Evolutionary conservation across 1,284 basidiomycete genomes (phyloP), one percentile per base, ranked within the genome.

Genomic region (Sutorius eximius): DNA sequence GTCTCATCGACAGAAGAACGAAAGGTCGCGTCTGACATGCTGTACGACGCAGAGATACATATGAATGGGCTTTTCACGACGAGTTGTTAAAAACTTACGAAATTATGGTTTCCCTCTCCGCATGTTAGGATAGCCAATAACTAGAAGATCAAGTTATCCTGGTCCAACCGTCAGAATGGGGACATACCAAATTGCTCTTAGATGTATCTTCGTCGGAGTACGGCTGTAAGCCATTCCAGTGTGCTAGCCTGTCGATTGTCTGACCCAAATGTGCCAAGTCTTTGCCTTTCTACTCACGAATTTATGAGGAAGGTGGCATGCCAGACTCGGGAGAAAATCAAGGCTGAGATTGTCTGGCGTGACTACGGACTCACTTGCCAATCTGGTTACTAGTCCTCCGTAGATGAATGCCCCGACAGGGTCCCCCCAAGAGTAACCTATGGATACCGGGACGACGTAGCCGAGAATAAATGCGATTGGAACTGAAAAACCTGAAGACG

Each of bases 141-240:
- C 56, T 57, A n/a, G n/a, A 40, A 30, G 30, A 34, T 44, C 18
- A 11, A 8, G 22, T 55, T 29, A 59, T 48, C 10, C 16, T 16
- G 4, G 15, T 32, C 33, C 32, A 3, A 55, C 18, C 34, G n/a
- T 4, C 33, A 15, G 24, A 1, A 27, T n/a, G 9, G 22, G 36
- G 12, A 1, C 41, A 9, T 59, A 56, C 56, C 57, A 45, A 20
- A 30, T 49, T 56, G 41, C 56, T 18, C 41, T 45, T 59, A 10
- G 57, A 59, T 3, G 57, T 59, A 37, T 57, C 45, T 33, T 57
- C 57, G 38, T 57, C 57, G 2, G 57, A 56, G 37, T 57, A 59
- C 3, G 57, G 57, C 33, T 59, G 52, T 29, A 56, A 22, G 29
- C 57, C 45, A n/a, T 48, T 45, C 56, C 57, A 57, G 32, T 59